Base-by-base conservation (phyloP, 345 rosid genomes). In the Mercurialis annua region DNA sequence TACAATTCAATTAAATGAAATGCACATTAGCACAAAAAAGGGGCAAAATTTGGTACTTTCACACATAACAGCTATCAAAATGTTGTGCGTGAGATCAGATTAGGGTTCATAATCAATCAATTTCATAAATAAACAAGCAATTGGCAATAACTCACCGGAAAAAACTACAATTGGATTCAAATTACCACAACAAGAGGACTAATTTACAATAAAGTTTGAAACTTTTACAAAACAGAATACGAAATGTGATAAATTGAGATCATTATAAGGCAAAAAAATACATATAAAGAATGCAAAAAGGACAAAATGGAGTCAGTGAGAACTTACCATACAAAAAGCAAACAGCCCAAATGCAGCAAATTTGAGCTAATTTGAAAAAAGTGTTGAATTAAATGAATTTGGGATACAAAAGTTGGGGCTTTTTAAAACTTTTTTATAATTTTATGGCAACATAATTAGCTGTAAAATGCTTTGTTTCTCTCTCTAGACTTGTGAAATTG, bases 141-240 rank as follows among this genome's bases (percentile, higher is more conserved):
- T 53, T 26, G 2, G 38, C 29, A 66, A 58, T 44, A 70, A 57
- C 73, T 65, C 40, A 70, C 78, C 33, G 61, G 23, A 29, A 67
- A 69, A 70, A 63, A 59, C 40, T 14, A 43, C 34, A 53, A 63
- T 48, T 43, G 62, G 51, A 7, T 15, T n/a, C n/a, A n/a, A n/a
- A n/a, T n/a, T n/a, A n/a, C n/a, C n/a, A n/a, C n/a, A n/a, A n/a
- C n/a, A n/a, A n/a, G n/a, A n/a, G n/a, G n/a, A n/a, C n/a, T n/a
- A n/a, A n/a, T n/a, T n/a, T n/a, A n/a, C n/a, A n/a, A n/a, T n/a
- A n/a, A n/a, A n/a, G n/a, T n/a, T n/a, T n/a, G n/a, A n/a, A n/a
- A n/a, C n/a, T n/a, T n/a, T n/a, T n/a, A n/a, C n/a, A n/a, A n/a
- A n/a, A n/a, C n/a, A 0, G 31, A 12, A 11, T 48, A 65, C 48